These are phyloP conservation scores for Gliomastix tumulicola DNA, from an alignment of 2,329 filamentous ascomycete genomes.

Conservation along the genomic window DNA sequence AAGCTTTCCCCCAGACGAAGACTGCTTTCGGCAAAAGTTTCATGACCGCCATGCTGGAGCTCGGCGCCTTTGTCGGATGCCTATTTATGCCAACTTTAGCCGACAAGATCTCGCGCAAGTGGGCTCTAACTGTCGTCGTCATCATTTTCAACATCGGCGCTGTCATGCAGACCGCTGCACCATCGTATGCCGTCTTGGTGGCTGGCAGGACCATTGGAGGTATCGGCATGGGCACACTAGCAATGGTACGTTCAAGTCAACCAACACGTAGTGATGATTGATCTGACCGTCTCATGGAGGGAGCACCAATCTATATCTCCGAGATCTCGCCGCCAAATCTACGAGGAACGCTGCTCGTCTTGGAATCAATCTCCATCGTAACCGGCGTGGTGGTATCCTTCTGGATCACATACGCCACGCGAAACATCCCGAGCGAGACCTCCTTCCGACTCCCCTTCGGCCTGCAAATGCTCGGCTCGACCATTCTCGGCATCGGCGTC, in stretches of 20 bases:
- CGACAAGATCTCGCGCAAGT: conserved; percentile 34
- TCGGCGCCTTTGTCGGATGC: conserved; percentile 28
- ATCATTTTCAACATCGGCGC: conserved; percentile 33
- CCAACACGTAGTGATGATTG: too few species aligned
- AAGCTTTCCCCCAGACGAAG: conserved; percentile 24
- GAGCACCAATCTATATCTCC: conserved; percentile 20
- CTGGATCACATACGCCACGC: conserved; percentile 47
- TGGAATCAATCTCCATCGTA: conserved; percentile 43
- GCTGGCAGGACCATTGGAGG: conserved; percentile 18
- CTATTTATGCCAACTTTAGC: conserved; percentile 24
- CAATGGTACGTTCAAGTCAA: conserved; percentile 8
- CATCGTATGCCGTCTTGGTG: conserved; percentile 15
- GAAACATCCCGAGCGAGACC: conserved; percentile 29
- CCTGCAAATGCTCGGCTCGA: conserved; percentile 23
- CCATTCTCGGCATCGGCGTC: conserved; percentile 25
- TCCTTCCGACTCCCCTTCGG: conserved; percentile 38
- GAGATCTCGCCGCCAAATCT: conserved; percentile 27
- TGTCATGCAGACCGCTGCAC: conserved; percentile 24
- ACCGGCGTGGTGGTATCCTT: conserved; percentile 45
- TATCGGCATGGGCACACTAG: conserved; percentile 18
- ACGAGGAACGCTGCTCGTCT: conserved; percentile 32
- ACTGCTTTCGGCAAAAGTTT: conserved; percentile 15
- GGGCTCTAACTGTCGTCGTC: conserved; percentile 27
- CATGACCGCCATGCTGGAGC: conserved; percentile 33
- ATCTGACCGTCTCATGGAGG: conserved; percentile 1